phyloP scores from a whole-genome alignment of 2,329 filamentous ascomycete species.

The Venturiaceae sp. region DNA sequence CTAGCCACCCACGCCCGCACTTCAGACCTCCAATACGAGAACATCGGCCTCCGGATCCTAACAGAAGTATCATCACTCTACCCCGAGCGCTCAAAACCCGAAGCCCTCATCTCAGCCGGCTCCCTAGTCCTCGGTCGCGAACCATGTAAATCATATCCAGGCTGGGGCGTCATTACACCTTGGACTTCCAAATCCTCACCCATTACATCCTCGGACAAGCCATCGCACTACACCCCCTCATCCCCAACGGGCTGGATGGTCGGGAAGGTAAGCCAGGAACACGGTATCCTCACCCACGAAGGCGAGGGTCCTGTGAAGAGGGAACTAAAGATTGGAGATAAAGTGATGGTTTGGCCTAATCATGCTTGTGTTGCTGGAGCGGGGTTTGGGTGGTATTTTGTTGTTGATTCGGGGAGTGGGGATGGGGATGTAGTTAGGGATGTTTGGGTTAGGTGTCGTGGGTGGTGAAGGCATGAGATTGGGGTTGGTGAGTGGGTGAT shows the following conservation, averaged over 20 bases:
- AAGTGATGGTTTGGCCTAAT: conserved; percentile 66
- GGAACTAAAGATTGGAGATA: conserved; percentile 51
- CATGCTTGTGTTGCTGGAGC: conserved; percentile 71
- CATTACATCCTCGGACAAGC: too few species aligned
- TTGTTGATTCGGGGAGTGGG: conserved; percentile 53
- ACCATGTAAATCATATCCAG: conserved; percentile 59
- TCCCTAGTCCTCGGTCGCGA: conserved; percentile 63
- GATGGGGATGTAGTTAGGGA: conserved; percentile 55
- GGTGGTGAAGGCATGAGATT: conserved; percentile 58
- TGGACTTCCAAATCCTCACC: conserved; percentile 16
- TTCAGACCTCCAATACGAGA: conserved; percentile 29
- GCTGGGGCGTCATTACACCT: conserved; percentile 49
- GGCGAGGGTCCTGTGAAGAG: conserved; percentile 20
- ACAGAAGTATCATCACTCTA: conserved; percentile 65
- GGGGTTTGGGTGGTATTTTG: conserved; percentile 61
- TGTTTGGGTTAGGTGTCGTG: conserved; percentile 62
- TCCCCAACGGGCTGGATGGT: conserved; percentile 59
- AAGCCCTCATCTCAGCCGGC: conserved; percentile 62
- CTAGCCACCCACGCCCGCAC: conserved; percentile 57
- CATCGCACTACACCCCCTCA: too few species aligned
- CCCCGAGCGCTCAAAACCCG: conserved; percentile 46
- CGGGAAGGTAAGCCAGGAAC: conserved; percentile 65
- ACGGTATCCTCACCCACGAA: conserved; percentile 60
- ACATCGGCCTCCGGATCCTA: conserved; percentile 59
- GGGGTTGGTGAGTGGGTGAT: too few species aligned